Evolutionary conservation across 805 yeast species (phyloP).

Genomic region (Candida rishiriensis): DNA sequence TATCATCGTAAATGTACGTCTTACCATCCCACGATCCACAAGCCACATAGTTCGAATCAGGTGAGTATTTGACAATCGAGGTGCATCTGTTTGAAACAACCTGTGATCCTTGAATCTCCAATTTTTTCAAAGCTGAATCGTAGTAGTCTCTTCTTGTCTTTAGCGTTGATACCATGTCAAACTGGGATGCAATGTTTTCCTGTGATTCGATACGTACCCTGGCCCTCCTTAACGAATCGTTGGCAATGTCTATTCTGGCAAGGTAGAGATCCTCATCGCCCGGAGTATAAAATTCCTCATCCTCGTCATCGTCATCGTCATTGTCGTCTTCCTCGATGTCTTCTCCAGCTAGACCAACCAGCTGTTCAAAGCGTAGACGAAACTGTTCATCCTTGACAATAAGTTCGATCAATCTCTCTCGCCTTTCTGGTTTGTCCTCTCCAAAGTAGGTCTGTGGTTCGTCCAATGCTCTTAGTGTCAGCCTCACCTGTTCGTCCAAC

Average conservation of each 20-base stretch:
- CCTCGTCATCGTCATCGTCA: slow-evolving; percentile 46
- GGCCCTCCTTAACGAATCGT: slow-evolving; percentile 46
- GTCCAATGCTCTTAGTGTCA: slow-evolving; percentile 40
- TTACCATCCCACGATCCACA: slow-evolving; percentile 85
- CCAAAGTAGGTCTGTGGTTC: slow-evolving; percentile 55
- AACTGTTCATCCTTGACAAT: slow-evolving; percentile 32
- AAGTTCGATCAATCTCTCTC: slow-evolving; percentile 52
- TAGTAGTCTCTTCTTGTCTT: slow-evolving; percentile 13
- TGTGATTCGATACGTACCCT: slow-evolving; percentile 36
- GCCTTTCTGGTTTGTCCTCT: slow-evolving; percentile 51
- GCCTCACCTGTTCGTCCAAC: slow-evolving; percentile 58
- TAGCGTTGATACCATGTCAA: slow-evolving; percentile 24
- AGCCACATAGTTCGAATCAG: slow-evolving; percentile 39
- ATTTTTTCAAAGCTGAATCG: slow-evolving; percentile 22
- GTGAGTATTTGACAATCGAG: slow-evolving; percentile 49
- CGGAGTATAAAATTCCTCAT: slow-evolving; percentile 84
- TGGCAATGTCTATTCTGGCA: slow-evolving; percentile 49
- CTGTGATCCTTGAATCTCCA: slow-evolving; percentile 62
- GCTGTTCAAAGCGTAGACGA: slow-evolving; percentile 9
- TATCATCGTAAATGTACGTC: slow-evolving; percentile 43
- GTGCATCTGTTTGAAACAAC: slow-evolving; percentile 65
- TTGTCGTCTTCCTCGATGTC: slow-evolving; percentile 9
- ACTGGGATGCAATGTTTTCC: slow-evolving; percentile 21
- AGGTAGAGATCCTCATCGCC: slow-evolving; percentile 52
- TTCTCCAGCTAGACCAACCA: slow-evolving; percentile 6